Conservation (phyloP, 139 green algal genomes). For the Chlamydomonas eustigma region DNA sequence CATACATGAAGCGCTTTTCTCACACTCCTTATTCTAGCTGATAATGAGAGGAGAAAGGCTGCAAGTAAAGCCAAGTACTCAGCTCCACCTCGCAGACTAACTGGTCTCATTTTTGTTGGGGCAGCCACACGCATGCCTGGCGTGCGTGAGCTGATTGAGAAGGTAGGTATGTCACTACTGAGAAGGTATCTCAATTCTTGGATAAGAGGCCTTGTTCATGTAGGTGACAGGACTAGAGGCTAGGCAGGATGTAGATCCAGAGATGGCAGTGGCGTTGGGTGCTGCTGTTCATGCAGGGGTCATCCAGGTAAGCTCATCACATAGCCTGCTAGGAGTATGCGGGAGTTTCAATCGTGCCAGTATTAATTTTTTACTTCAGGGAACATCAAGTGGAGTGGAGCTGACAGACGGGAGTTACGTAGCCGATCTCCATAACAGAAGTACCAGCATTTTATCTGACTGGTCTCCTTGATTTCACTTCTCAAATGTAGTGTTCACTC, state of each 20-base stretch:
- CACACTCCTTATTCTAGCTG: constrained; percentile 7
- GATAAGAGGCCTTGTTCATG: too few relatives aligned
- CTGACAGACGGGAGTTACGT: constrained; percentile 9
- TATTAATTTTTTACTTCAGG: neutral
- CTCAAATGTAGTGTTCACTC: too few relatives aligned
- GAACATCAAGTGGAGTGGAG: constrained; percentile 1
- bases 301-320: neutral
- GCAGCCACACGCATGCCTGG: constrained; percentile 59
- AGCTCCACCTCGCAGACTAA: constrained; percentile 52
- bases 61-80: constrained; percentile 5
- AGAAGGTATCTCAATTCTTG: neutral
- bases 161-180: neutral
- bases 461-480: constrained; percentile 1
- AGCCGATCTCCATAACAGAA: constrained; percentile 16
- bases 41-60: constrained; percentile 10
- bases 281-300: constrained; percentile 88
- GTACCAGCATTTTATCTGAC: neutral
- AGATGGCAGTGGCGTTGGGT: constrained; percentile 86
- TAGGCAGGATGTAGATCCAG: constrained; percentile 37
- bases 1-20: too few relatives aligned
- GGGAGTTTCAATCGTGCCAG: neutral
- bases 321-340: neutral
- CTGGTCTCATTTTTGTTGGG: constrained; percentile 68
- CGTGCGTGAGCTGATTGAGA: constrained; percentile 43
- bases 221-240: constrained; percentile 49